These are phyloP conservation scores for Polygonum maritimum DNA, from an alignment of 148 eudicot species.

Conservation along the genomic window DNA sequence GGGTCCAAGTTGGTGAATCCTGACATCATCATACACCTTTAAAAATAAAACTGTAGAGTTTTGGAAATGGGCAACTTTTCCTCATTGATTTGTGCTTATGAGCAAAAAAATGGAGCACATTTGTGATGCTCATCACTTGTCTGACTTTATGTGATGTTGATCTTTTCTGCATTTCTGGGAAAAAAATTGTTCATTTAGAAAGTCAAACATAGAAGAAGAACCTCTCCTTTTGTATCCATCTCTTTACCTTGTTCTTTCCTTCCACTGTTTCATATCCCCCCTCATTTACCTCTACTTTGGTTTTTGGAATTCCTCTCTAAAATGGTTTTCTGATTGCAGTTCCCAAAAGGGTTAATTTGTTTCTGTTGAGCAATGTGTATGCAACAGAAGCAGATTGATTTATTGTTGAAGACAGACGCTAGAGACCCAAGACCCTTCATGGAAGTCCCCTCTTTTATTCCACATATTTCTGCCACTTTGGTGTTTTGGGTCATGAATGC, in stretches of 20 bases:
- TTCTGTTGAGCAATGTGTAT: slow-evolving; percentile 36
- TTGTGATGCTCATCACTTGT: slow-evolving; percentile 9
- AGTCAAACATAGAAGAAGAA: slow-evolving; percentile 19
- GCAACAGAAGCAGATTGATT: slow-evolving; percentile 22
- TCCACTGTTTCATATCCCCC: background rate
- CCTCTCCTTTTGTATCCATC: background rate
- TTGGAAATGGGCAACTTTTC: background rate
- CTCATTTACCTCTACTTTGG: background rate
- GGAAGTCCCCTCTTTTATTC: slow-evolving; percentile 49
- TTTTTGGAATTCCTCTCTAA: slow-evolving; percentile 26
- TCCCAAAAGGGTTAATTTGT: slow-evolving; percentile 23
- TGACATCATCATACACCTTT: slow-evolving; percentile 12
- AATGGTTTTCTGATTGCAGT: slow-evolving; percentile 30
- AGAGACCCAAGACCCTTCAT: slow-evolving; percentile 26
- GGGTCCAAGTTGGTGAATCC: slow-evolving; percentile 13
- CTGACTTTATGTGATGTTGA: slow-evolving; percentile 14
- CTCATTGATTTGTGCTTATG: slow-evolving; percentile 6
- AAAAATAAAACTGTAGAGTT: background rate
- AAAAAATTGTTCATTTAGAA: slow-evolving; percentile 13
- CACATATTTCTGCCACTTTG: slow-evolving; percentile 42
- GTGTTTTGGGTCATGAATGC: slow-evolving; percentile 41
- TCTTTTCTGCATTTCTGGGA: background rate
- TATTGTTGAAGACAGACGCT: slow-evolving; percentile 29
- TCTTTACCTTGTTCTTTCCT: background rate
- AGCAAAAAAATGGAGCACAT: slow-evolving; percentile 5